Evolutionary conservation across 305 asterid genomes (phyloP).

Genomic region (Solanum hybrid): DNA sequence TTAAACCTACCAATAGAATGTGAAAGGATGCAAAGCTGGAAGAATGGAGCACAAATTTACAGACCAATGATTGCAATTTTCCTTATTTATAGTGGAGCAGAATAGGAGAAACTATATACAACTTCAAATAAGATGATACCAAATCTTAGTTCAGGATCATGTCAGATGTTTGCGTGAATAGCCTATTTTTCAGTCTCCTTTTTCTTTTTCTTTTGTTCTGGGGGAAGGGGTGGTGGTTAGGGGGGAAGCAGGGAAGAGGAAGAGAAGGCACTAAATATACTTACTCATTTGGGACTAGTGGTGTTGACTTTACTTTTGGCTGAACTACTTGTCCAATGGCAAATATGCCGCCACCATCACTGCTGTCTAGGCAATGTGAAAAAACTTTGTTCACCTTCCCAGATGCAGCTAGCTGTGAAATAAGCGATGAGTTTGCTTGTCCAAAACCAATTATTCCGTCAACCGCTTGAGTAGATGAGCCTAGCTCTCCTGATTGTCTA

Average conservation of each 20-base stretch:
- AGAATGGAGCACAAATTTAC: neutral
- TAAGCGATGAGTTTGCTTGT: slow-evolving; percentile 83
- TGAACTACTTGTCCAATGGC: slow-evolving; percentile 86
- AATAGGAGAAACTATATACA: neutral
- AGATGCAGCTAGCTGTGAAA: slow-evolving; percentile 81
- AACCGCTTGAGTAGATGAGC: slow-evolving; percentile 79
- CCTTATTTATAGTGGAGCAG: neutral
- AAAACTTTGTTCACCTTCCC: slow-evolving; percentile 73
- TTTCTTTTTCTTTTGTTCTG: neutral
- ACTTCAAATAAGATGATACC: neutral
- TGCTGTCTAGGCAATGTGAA: slow-evolving; percentile 91
- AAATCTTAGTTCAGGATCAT: neutral
- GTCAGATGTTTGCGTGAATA: neutral
- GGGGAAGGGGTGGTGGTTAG: neutral
- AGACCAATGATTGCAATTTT: neutral
- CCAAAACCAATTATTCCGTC: slow-evolving; percentile 97
- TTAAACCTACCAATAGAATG: neutral
- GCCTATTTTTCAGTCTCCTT: neutral
- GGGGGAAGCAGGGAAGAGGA: neutral
- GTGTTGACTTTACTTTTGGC: slow-evolving; percentile 71
- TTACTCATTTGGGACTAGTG: slow-evolving; percentile 55
- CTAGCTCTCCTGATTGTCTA: slow-evolving; percentile 79
- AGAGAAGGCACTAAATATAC: slow-evolving; percentile 7
- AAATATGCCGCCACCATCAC: slow-evolving; percentile 87
- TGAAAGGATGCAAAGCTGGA: neutral